A percentile compares a stretch with the other conserved stretches of the same genome.
Evolutionary conservation across 352 stramenopile species (phyloP).

Genomic region (Phytopythium oedochilum): DNA sequence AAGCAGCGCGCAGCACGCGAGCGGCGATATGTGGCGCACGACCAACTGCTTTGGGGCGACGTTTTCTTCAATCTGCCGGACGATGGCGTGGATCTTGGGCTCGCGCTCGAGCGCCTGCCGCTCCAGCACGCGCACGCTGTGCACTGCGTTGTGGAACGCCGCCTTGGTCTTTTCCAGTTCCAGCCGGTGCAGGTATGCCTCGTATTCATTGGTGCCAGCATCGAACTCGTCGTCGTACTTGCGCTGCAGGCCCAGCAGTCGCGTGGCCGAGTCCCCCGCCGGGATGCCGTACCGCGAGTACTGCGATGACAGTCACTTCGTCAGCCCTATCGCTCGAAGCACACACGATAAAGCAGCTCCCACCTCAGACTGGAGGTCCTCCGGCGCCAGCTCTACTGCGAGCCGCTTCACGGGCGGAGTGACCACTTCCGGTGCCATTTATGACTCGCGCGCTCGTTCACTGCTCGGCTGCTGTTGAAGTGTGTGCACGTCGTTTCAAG

Average conservation of each 20-base stretch:
- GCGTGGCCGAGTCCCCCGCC: slow-evolving; percentile 30
- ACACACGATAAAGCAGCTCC: not conserved
- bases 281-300: slow-evolving; percentile 50
- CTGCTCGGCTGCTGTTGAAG: too few species aligned
- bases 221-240: slow-evolving; percentile 68
- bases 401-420: slow-evolving; percentile 25
- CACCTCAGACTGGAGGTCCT: slow-evolving; percentile 65
- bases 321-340: not conserved
- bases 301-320: slow-evolving; percentile 9
- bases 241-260: slow-evolving; percentile 41
- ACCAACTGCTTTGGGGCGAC: slow-evolving; percentile 40
- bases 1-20: slow-evolving; percentile 50
- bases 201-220: slow-evolving; percentile 22
- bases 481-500: slow-evolving; percentile 12
- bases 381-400: slow-evolving; percentile 38
- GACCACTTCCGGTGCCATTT: slow-evolving; percentile 13
- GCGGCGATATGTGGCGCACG: slow-evolving; percentile 38
- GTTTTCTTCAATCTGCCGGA: slow-evolving; percentile 47
- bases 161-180: slow-evolving; percentile 45
- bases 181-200: slow-evolving; percentile 26
- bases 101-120: slow-evolving; percentile 31
- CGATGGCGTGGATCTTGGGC: slow-evolving; percentile 39
- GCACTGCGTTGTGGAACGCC: slow-evolving; percentile 36
- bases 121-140: slow-evolving; percentile 31
- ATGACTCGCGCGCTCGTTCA: not conserved